phyloP scores from a whole-genome alignment of 1,139 yeast genomes.

The Nakaseomyces nivariensis region DNA sequence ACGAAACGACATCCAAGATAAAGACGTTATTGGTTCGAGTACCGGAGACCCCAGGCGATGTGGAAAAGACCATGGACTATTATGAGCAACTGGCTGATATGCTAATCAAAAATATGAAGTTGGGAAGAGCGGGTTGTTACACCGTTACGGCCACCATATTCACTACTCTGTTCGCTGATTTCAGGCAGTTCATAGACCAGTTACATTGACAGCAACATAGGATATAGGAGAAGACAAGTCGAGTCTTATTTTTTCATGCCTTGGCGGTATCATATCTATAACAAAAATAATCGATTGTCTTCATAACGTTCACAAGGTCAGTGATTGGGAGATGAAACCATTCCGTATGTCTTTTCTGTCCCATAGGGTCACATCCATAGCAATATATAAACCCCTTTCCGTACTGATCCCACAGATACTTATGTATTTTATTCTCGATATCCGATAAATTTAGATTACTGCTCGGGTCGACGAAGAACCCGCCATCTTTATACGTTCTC shows the following conservation, averaged over 20 bases:
- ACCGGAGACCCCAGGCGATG: constrained; percentile 6
- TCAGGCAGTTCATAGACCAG: constrained; percentile 1
- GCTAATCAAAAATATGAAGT: constrained; percentile 2
- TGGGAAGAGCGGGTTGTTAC: constrained; percentile 6
- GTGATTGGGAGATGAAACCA: constrained; percentile 25
- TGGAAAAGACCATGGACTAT: constrained; percentile 6
- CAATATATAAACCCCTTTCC: constrained; percentile 26
- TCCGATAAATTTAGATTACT: constrained; percentile 11
- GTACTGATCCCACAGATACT: constrained; percentile 21
- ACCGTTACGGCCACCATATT: background rate
- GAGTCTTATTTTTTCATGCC: background rate
- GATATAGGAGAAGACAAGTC: background rate
- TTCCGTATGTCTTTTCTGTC: constrained; percentile 22
- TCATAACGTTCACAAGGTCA: constrained; percentile 17
- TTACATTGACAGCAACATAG: background rate
- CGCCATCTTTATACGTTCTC: constrained; percentile 18
- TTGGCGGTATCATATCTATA: constrained; percentile 5
- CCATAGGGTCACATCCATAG: constrained; percentile 21
- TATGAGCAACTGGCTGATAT: constrained; percentile 2
- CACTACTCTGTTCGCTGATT: background rate
- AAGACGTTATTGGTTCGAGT: constrained; percentile 5
- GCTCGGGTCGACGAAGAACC: constrained; percentile 17
- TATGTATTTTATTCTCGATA: constrained; percentile 21
- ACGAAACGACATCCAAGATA: constrained; percentile 4
- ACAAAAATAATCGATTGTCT: constrained; percentile 19